Percentiles rank a stretch among this genome's conserved stretches.
Conservation (phyloP, 768 basidiomycete species). For the Suillus sp. region DNA sequence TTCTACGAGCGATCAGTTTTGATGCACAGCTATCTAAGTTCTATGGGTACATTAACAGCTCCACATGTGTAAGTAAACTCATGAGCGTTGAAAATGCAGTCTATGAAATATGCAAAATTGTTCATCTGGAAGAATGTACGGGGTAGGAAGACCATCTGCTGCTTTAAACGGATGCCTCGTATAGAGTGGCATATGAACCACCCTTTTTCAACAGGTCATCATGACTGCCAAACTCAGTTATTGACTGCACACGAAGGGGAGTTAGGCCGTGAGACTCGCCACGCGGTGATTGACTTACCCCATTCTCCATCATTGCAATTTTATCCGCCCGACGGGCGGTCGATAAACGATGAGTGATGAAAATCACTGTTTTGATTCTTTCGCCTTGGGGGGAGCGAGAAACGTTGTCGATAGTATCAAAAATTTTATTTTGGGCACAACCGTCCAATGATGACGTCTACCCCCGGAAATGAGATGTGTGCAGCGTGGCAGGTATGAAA, state of each 20-base stretch:
- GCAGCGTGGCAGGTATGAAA: conserved; percentile 11
- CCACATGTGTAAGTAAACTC: conserved; percentile 20
- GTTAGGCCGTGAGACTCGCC: conserved; percentile 22
- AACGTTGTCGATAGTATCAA: conserved; percentile 70
- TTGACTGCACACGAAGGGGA: conserved; percentile 48
- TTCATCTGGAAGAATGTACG: conserved; percentile 16
- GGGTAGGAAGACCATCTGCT: conserved; percentile 7
- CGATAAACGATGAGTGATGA: conserved; percentile 82
- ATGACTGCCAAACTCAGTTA: conserved; percentile 77
- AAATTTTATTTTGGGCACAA: conserved; percentile 77
- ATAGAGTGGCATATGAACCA: conserved; percentile 69
- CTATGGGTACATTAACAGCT: conserved; percentile 26
- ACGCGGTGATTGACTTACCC: conserved; percentile 39
- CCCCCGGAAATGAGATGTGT: not conserved
- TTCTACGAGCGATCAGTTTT: conserved; percentile 48
- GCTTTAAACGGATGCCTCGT: conserved; percentile 63
- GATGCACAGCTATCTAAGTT: conserved; percentile 27
- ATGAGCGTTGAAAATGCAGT: conserved; percentile 17
- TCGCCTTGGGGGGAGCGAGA: conserved; percentile 58
- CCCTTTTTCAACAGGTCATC: conserved; percentile 60
- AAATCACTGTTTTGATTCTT: conserved; percentile 71
- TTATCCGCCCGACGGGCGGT: conserved; percentile 84
- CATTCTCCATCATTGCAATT: conserved; percentile 84
- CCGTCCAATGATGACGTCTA: conserved; percentile 83
- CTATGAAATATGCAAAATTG: conserved; percentile 24